Evolutionary conservation across 495 filamentous ascomycete genomes (phyloP).

Genomic region (Oidiodendron maius): DNA sequence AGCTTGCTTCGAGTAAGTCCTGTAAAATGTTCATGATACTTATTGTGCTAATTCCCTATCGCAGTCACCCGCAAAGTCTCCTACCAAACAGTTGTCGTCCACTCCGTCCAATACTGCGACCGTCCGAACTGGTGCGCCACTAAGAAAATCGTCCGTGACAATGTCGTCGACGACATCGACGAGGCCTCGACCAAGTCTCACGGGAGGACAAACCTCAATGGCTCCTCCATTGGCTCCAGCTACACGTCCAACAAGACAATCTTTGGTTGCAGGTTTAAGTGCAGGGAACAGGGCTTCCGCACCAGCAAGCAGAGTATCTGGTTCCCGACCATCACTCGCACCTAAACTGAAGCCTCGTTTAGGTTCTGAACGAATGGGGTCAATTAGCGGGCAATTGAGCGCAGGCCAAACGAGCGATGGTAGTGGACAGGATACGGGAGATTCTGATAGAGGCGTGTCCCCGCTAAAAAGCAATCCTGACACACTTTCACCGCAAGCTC

Average conservation of each 20-base stretch:
- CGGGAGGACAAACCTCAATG: conserved; percentile 55
- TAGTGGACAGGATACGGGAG: conserved; percentile 22
- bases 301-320: conserved; percentile 26
- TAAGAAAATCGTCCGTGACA: conserved; percentile 31
- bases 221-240: conserved; percentile 46
- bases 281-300: conserved; percentile 10
- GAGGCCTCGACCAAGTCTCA: conserved; percentile 44
- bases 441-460: conserved; percentile 25
- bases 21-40: neutral
- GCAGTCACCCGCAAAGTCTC: conserved; percentile 73
- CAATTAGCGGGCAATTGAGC: conserved; percentile 26
- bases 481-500: conserved; percentile 34
- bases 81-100: conserved; percentile 68
- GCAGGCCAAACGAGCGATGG: conserved; percentile 28
- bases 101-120: conserved; percentile 51
- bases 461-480: conserved; percentile 25
- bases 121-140: conserved; percentile 53
- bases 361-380: conserved; percentile 30
- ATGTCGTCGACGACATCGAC: conserved; percentile 32
- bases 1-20: conserved; percentile 52
- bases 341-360: conserved; percentile 29
- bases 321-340: conserved; percentile 28
- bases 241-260: conserved; percentile 18
- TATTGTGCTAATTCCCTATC: conserved; percentile 14
- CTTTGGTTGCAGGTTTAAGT: conserved; percentile 18